These are phyloP conservation scores for Jatropha curcas DNA, from an alignment of 345 rosid genomes.

Conservation along the genomic window DNA sequence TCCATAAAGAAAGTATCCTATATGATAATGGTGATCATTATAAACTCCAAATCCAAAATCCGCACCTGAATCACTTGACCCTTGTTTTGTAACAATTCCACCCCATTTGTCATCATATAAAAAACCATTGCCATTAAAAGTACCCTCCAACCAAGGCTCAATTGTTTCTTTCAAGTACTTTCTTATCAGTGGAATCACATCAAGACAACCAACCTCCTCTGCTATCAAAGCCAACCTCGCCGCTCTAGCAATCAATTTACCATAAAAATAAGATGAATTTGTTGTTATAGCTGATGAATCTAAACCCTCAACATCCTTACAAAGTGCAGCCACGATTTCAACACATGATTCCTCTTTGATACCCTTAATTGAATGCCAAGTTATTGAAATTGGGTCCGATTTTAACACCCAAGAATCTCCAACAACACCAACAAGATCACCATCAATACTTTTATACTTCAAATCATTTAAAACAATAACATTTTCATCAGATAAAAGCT, in stretches of 20 bases:
- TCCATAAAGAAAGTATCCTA: slow-evolving; percentile 87
- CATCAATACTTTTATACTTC: slow-evolving; percentile 73
- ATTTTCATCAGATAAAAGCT: slow-evolving; percentile 46
- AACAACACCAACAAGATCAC: slow-evolving; percentile 79
- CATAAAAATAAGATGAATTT: slow-evolving; percentile 71
- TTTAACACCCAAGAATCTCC: slow-evolving; percentile 80
- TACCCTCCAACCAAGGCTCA: slow-evolving; percentile 88
- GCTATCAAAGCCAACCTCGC: slow-evolving; percentile 91
- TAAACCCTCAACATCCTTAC: slow-evolving; percentile 64
- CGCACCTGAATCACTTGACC: slow-evolving; percentile 58
- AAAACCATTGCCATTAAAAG: slow-evolving; percentile 71
- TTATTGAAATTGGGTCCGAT: slow-evolving; percentile 59
- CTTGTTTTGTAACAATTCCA: slow-evolving; percentile 75
- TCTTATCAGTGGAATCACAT: slow-evolving; percentile 62
- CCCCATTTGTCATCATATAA: slow-evolving; percentile 83
- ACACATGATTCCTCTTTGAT: slow-evolving; percentile 43
- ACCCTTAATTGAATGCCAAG: slow-evolving; percentile 89
- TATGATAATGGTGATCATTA: slow-evolving; percentile 80
- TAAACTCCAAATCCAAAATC: slow-evolving; percentile 88
- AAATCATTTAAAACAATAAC: slow-evolving; percentile 57
- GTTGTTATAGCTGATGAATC: slow-evolving; percentile 49
- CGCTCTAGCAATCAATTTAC: slow-evolving; percentile 78
- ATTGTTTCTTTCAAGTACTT: slow-evolving; percentile 71
- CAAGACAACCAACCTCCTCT: slow-evolving; percentile 64
- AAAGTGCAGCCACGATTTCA: slow-evolving; percentile 66